Evolutionary conservation across 345 rosid species (phyloP).

Genomic region (Populus tremula): DNA sequence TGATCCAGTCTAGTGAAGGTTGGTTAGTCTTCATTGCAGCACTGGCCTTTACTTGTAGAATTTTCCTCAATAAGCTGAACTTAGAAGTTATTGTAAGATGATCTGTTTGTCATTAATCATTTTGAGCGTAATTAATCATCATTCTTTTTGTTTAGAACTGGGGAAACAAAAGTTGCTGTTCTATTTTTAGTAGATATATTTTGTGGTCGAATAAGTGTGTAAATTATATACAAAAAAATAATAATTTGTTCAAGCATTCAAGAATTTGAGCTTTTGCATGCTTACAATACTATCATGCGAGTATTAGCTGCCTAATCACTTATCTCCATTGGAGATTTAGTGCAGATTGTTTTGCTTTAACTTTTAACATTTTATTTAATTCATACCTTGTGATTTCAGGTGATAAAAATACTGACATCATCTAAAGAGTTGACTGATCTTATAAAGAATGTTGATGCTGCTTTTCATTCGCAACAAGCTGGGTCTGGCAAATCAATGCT

Average conservation of each 20-base stretch:
- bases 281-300: not conserved
- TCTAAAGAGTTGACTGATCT: slow-evolving; percentile 67
- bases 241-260: not conserved
- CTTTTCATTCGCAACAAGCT: slow-evolving; percentile 59
- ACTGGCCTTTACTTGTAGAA: no score
- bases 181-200: no score
- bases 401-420: slow-evolving; percentile 61
- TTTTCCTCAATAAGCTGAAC: no score
- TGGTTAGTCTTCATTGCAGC: not conserved
- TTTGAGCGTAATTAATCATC: no score
- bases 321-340: not conserved
- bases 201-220: no score
- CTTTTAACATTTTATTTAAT: slow-evolving; percentile 2
- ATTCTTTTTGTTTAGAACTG: no score
- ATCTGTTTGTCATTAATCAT: no score
- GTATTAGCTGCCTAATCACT: not conserved
- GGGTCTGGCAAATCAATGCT: slow-evolving; percentile 48
- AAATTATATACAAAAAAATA: no score
- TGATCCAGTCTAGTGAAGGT: not conserved
- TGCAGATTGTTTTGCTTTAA: not conserved
- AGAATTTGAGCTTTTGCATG: not conserved
- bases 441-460: slow-evolving; percentile 57
- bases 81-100: no score
- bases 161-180: no score
- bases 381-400: slow-evolving; percentile 40